Conservation (phyloP, 345 rosid genomes). For the Dipteronia dyeriana region DNA sequence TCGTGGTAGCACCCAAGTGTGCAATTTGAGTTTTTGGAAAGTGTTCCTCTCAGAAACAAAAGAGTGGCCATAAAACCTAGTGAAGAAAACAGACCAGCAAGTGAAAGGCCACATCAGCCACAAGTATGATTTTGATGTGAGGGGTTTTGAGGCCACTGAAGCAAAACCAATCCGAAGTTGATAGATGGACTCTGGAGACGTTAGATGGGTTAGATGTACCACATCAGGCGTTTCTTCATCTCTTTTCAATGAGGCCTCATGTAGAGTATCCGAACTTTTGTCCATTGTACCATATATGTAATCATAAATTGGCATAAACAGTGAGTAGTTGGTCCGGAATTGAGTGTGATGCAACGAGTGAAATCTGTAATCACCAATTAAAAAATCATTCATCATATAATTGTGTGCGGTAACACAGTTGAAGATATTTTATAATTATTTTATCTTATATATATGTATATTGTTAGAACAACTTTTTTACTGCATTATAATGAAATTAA, state of each 20-base stretch:
- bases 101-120: slow-evolving; percentile 45
- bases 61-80: slow-evolving; percentile 24
- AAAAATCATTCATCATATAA: neutral
- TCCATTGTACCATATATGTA: slow-evolving; percentile 43
- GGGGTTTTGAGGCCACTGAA: slow-evolving; percentile 42
- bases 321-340: slow-evolving; percentile 49
- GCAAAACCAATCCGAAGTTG: slow-evolving; percentile 47
- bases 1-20: slow-evolving; percentile 51
- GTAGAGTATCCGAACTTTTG: slow-evolving; percentile 16
- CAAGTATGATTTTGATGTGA: slow-evolving; percentile 22
- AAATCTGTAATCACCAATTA: slow-evolving; percentile 28
- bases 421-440: no score
- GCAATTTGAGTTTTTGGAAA: slow-evolving; percentile 37
- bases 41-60: slow-evolving; percentile 36
- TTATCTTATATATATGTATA: no score
- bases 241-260: slow-evolving; percentile 31
- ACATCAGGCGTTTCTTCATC: slow-evolving; percentile 32
- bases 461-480: neutral
- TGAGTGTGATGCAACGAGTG: slow-evolving; percentile 55
- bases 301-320: slow-evolving; percentile 60
- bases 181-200: slow-evolving; percentile 43
- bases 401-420: no score
- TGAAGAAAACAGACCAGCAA: slow-evolving; percentile 17
- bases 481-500: no score
- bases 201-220: slow-evolving; percentile 47